A percentile compares a stretch with the other conserved stretches of the same genome.
These are phyloP conservation scores for Parafenestella ontariensis DNA, from an alignment of 2,329 filamentous ascomycete genomes.

Conservation along the genomic window DNA sequence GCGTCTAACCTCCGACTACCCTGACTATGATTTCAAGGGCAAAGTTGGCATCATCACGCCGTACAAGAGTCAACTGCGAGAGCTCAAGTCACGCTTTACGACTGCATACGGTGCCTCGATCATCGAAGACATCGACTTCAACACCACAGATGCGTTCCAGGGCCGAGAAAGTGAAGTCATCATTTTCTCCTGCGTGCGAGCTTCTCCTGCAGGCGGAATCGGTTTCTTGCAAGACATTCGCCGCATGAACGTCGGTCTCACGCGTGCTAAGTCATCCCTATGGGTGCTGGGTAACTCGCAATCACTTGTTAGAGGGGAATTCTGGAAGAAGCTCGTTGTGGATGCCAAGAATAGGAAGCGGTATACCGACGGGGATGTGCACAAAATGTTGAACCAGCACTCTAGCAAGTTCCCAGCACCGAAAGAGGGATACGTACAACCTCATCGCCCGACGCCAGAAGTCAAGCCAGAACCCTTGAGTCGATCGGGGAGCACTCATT, in stretches of 20 bases:
- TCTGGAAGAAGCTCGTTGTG: slow-evolving; percentile 85
- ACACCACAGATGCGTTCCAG: slow-evolving; percentile 98
- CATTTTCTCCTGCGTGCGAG: slow-evolving; percentile 97
- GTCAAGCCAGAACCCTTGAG: slow-evolving; percentile 32
- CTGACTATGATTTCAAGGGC: slow-evolving; percentile 72
- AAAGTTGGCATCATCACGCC: slow-evolving; percentile 98
- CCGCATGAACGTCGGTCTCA: slow-evolving; percentile 99
- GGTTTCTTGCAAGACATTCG: slow-evolving; percentile 98
- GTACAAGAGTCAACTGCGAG: slow-evolving; percentile 90
- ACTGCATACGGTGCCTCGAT: slow-evolving; percentile 77
- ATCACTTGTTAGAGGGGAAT: slow-evolving; percentile 84
- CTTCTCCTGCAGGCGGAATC: slow-evolving; percentile 89
- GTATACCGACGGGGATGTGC: slow-evolving; percentile 75
- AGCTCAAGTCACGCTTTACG: slow-evolving; percentile 78
- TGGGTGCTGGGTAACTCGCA: slow-evolving; percentile 96
- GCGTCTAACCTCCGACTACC: slow-evolving; percentile 74
- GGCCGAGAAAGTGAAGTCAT: slow-evolving; percentile 97
- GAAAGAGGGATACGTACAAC: slow-evolving; percentile 30
- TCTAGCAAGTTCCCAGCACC: slow-evolving; percentile 52
- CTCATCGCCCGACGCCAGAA: slow-evolving; percentile 28
- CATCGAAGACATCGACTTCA: slow-evolving; percentile 87
- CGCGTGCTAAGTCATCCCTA: slow-evolving; percentile 92
- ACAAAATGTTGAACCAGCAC: slow-evolving; percentile 61
- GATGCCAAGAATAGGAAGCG: slow-evolving; percentile 77
- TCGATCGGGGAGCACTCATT: slow-evolving; percentile 30